These are phyloP conservation scores for Wickerhamiella occidentalis DNA, from an alignment of 805 yeast species.

Conservation along the genomic window DNA sequence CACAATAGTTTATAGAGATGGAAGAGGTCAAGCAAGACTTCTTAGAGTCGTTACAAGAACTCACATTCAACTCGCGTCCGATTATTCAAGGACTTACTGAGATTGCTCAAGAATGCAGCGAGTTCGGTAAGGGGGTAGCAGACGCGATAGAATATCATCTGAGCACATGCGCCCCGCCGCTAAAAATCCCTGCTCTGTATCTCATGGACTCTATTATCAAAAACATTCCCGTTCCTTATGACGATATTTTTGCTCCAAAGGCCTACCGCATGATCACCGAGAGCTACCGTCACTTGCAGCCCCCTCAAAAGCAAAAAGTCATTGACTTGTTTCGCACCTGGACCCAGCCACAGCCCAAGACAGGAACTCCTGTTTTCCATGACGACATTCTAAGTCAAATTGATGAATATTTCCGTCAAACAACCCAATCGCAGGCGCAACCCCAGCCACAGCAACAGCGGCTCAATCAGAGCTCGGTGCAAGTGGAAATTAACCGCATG, in stretches of 20 bases:
- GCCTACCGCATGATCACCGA: conserved; percentile 59
- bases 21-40: conserved; percentile 45
- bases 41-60: conserved; percentile 53
- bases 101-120: conserved; percentile 74
- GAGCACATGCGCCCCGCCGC: conserved; percentile 62
- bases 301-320: conserved; percentile 58
- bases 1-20: conserved; percentile 9
- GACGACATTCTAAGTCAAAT: conserved; percentile 55
- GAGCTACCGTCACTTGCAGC: conserved; percentile 69
- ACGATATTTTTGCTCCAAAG: conserved; percentile 59
- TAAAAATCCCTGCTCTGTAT: conserved; percentile 74
- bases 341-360: conserved; percentile 51
- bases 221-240: conserved; percentile 81
- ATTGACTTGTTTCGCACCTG: conserved; percentile 76
- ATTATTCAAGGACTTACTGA: conserved; percentile 74
- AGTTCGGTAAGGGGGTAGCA: conserved; percentile 64
- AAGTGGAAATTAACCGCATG: conserved; percentile 25
- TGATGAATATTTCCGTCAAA: conserved; percentile 46
- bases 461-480: conserved; percentile 23
- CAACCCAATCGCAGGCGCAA: neutral
- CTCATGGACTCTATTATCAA: conserved; percentile 85
- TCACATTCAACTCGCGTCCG: conserved; percentile 83
- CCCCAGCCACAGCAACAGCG: conserved; percentile 9
- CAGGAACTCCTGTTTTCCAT: conserved; percentile 63
- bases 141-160: conserved; percentile 66